Evolutionary conservation across 177 flowering plant species (phyloP), one percentile per base, ranked within the genome.

Genomic region (Vitis hybrid): DNA sequence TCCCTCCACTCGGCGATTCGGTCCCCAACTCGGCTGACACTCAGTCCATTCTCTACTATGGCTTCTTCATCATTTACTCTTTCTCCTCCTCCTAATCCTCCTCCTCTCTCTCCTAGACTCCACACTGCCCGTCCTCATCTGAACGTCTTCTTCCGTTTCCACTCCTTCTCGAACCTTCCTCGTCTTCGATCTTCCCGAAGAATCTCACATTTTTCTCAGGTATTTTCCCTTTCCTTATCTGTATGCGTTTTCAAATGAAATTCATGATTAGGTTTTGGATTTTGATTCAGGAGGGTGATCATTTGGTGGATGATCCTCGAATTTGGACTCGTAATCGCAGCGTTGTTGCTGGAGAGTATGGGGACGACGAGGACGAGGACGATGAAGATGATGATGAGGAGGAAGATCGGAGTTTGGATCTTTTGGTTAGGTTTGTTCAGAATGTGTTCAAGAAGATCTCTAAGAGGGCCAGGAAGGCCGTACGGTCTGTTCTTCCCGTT

Each of bases 341-440:
- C 20, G 65, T 67, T 9, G 75, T 70, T 49, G 57, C 59, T 26
- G 65, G 39, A 1, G 73, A 73, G 50, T 73, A 61, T 10, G 76
- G 67, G 10, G 85, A 78, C 1, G 78, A 73, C 8, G 89, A 75
- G 0, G 84, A 74, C 0, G 90, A 81, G 1, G 89, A 83, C 1
- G 91, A 78, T 1, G 87, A 82, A 0, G 86, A 83, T 0, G 94
- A 88, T 0, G 90, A 83, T 0, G 91, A 82, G 0, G 89, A 84
- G 0, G 97, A 89, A 18, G 97, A 92, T 70, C 79, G 97, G 77
- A 94, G 97, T 67, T 78, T 94, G 77, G 98, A 91, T 79, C 81
- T 91, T n/a, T 75, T 93, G 29, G 83, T 87, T 67, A 76, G 78
- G 72, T 94, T 94, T 73, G 75, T 90, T 31, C 82, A 92, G 71